phyloP scores from a whole-genome alignment of 176 grass and related monocot species.

The Oryza meyeriana region DNA sequence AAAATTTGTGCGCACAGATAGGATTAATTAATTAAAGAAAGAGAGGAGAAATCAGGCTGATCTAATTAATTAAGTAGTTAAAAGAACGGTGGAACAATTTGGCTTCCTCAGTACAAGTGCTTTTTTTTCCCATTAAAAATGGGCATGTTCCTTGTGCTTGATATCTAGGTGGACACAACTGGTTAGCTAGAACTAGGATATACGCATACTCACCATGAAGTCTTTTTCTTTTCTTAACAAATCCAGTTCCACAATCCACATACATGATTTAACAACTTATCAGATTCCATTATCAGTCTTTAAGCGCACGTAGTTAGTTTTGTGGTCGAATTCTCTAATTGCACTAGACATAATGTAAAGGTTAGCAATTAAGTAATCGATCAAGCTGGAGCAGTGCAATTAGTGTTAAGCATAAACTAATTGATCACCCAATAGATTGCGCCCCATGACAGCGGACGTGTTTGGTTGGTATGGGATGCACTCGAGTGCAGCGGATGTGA shows the following conservation, averaged over 20 bases:
- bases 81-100: neutral
- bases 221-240: neutral
- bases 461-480: constrained; percentile 49
- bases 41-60: neutral
- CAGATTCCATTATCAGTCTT: neutral
- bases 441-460: constrained; percentile 31
- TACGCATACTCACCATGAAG: neutral
- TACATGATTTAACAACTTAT: neutral
- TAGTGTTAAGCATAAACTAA: neutral
- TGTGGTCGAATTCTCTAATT: neutral
- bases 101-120: neutral
- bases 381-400: neutral
- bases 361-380: neutral
- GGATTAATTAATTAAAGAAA: neutral
- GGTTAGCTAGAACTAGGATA: constrained; percentile 7
- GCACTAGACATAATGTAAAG: neutral
- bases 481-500: constrained; percentile 32
- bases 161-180: neutral
- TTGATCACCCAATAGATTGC: neutral
- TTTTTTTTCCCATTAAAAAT: neutral
- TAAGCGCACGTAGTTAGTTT: neutral
- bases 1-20: neutral
- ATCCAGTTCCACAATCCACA: neutral
- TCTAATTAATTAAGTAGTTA: neutral
- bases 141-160: neutral